Evolutionary conservation across 2,329 filamentous ascomycete species (phyloP).

Genomic region (Arthroderma sp.): DNA sequence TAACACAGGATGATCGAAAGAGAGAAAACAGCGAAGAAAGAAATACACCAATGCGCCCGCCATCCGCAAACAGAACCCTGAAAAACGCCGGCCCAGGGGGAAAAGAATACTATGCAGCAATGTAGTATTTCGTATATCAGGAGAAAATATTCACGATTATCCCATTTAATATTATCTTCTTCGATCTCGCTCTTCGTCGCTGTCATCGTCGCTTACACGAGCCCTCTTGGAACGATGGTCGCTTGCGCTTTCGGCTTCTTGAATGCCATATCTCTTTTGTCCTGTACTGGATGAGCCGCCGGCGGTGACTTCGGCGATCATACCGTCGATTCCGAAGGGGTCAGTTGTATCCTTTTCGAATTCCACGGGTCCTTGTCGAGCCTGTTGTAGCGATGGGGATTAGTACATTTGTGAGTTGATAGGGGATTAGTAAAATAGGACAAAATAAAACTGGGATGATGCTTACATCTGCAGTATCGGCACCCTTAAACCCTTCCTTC

Average conservation of each 20-base stretch:
- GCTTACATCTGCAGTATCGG: slow-evolving; percentile 60
- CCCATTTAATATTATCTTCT: slow-evolving; percentile 5
- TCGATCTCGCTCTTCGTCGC: slow-evolving; percentile 7
- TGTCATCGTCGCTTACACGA: slow-evolving; percentile 58
- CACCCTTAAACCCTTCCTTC: slow-evolving; percentile 76
- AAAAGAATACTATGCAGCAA: too few species aligned
- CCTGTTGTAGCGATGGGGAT: slow-evolving; percentile 29
- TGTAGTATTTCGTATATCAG: too few species aligned
- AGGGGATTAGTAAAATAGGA: slow-evolving; percentile 11
- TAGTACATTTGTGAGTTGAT: slow-evolving; percentile 18
- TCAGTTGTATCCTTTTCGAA: slow-evolving; percentile 84
- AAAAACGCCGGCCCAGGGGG: too few species aligned
- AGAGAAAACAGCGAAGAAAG: too few species aligned
- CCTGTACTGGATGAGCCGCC: slow-evolving; percentile 34
- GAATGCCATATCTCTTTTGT: slow-evolving; percentile 33
- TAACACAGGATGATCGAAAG: too few species aligned
- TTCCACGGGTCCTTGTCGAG: slow-evolving; percentile 80
- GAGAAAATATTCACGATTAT: neutral
- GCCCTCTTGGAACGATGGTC: slow-evolving; percentile 50
- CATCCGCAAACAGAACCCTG: too few species aligned
- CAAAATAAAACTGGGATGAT: neutral
- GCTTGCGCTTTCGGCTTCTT: slow-evolving; percentile 23
- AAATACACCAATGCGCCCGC: too few species aligned
- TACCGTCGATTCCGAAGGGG: slow-evolving; percentile 88
- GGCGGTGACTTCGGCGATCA: slow-evolving; percentile 67